Evolutionary conservation across 306 rosid genomes (phyloP).

Genomic region (Acacia melanoxylon): DNA sequence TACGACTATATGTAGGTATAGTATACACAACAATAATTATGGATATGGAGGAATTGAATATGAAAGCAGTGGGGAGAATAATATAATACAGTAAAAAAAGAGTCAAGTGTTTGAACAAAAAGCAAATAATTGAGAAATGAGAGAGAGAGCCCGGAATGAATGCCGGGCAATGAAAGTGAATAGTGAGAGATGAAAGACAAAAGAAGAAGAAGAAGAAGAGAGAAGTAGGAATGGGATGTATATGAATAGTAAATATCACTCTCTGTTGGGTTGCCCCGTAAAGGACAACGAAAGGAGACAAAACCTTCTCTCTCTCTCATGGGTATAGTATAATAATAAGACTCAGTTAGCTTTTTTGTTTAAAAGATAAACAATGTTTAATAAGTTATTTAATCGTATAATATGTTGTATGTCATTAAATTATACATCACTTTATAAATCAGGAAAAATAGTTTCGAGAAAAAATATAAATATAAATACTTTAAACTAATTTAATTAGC

Average conservation of each 20-base stretch:
- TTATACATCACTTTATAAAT: too few relatives aligned
- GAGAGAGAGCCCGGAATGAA: conserved; percentile 58
- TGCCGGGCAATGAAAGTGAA: conserved; percentile 66
- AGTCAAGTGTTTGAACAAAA: not conserved
- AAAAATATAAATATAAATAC: too few relatives aligned
- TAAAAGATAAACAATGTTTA: too few relatives aligned
- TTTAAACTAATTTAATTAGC: too few relatives aligned
- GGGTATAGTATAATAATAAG: too few relatives aligned
- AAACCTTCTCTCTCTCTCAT: not conserved
- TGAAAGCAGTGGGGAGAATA: not conserved
- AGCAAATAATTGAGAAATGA: not conserved
- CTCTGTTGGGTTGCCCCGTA: conserved; percentile 12
- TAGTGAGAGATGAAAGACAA: not conserved
- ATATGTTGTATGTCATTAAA: too few relatives aligned
- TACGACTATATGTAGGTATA: not conserved
- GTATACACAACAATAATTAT: not conserved
- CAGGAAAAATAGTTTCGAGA: too few relatives aligned
- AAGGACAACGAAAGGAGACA: not conserved
- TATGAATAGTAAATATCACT: not conserved
- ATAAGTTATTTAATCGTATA: too few relatives aligned
- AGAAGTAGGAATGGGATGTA: conserved; percentile 7
- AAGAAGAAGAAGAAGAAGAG: not conserved
- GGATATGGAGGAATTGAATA: not conserved
- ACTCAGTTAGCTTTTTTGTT: too few relatives aligned
- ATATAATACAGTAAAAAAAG: too few relatives aligned